Conservation (phyloP, 1,284 basidiomycete species). For the Ganoderma meredithae region DNA sequence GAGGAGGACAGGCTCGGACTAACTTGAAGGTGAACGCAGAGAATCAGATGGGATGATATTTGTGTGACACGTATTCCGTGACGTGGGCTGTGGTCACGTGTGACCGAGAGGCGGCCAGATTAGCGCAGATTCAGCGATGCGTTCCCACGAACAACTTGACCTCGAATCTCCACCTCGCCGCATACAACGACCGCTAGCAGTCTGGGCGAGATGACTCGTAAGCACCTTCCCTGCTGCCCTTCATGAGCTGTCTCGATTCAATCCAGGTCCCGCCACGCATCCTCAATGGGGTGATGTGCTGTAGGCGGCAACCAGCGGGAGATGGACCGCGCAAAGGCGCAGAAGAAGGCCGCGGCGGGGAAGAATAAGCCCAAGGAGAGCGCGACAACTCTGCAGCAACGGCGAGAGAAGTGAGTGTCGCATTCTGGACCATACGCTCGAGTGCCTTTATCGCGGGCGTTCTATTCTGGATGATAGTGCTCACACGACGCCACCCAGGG, state of each 20-base stretch:
- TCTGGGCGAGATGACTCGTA: conserved; percentile 38
- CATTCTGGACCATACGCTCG: conserved; percentile 7
- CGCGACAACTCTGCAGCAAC: conserved; percentile 62
- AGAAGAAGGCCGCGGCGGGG: conserved; percentile 67
- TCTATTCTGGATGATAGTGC: not conserved
- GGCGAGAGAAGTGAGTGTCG: conserved; percentile 74
- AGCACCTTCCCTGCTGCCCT: conserved; percentile 16
- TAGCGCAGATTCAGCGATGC: conserved; percentile 19
- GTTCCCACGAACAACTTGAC: conserved; percentile 29
- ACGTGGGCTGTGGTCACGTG: conserved; percentile 2
- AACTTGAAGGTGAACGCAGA: not conserved
- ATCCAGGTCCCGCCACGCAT: conserved; percentile 20
- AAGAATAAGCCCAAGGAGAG: conserved; percentile 75
- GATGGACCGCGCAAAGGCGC: conserved; percentile 71
- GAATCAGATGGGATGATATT: not conserved
- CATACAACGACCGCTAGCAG: not conserved
- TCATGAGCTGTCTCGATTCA: conserved; percentile 35
- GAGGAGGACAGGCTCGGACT: not conserved
- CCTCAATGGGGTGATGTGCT: not conserved
- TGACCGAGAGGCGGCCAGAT: conserved; percentile 14
- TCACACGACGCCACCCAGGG: conserved; percentile 49
- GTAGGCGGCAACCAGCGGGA: conserved; percentile 85
- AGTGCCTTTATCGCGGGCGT: not conserved
- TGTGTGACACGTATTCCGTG: conserved; percentile 12
- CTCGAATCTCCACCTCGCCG: conserved; percentile 19